Evolutionary conservation across 192 early-diverging fungal species (phyloP).

Genomic region (Backusella australiensis): DNA sequence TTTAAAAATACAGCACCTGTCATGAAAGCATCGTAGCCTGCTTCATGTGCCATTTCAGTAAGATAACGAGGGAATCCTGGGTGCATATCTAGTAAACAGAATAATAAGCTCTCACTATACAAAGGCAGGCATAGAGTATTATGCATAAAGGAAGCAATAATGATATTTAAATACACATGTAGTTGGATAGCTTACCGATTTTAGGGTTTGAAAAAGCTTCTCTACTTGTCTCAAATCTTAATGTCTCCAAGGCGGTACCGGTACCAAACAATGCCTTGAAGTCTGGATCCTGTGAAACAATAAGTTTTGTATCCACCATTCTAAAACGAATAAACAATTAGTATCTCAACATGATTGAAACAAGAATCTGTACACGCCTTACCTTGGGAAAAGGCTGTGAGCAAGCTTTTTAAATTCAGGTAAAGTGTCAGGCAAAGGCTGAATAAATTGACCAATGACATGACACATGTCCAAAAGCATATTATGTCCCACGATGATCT

Average conservation of each 20-base stretch:
- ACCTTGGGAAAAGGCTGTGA: conserved; percentile 63
- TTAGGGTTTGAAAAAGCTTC: conserved; percentile 32
- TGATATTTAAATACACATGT: not conserved
- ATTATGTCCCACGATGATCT: conserved; percentile 91
- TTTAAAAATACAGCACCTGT: conserved; percentile 81
- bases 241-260: conserved; percentile 18
- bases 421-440: conserved; percentile 60
- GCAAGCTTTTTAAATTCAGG: conserved; percentile 67
- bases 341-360: not conserved
- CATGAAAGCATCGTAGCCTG: conserved; percentile 90
- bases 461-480: conserved; percentile 85
- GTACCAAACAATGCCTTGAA: conserved; percentile 2
- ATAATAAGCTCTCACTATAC: not conserved
- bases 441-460: conserved; percentile 70
- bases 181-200: conserved; percentile 41
- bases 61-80: conserved; percentile 30
- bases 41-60: conserved; percentile 74
- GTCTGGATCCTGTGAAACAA: conserved; percentile 42
- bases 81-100: conserved; percentile 23
- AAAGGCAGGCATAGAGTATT: not conserved
- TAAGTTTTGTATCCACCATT: conserved; percentile 76
- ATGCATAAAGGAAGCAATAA: conserved; percentile 15
- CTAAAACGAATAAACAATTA: conserved; percentile 35
- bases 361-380: conserved; percentile 15
- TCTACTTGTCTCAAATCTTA: conserved; percentile 30